Evolutionary conservation across 768 basidiomycete genomes (phyloP), one percentile per base, ranked within the genome.

Genomic region (Chiua virens): DNA sequence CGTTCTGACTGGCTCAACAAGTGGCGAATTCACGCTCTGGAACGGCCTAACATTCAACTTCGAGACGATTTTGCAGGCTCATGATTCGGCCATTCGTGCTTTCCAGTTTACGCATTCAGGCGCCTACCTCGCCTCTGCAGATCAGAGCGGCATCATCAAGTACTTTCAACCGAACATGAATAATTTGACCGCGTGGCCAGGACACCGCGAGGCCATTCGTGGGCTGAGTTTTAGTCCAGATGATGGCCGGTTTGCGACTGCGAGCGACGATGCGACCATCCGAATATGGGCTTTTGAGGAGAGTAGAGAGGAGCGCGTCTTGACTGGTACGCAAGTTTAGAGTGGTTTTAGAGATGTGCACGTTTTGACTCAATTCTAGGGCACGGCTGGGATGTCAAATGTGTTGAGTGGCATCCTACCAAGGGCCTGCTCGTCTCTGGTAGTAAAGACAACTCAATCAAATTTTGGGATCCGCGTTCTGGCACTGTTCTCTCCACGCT

Each of bases 101-200:
- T 82, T 98, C 67, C 73, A 81, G 15, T 99, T 95, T 71, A 92
- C 92, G 0, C 92, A 97, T 60, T 90, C 91, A 0, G 97, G 96
- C n/a, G 78, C 86, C 15, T 98, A 91, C 70, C 82, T 99, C 44
- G 87, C 90, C 17, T 96, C 93, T 17, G 85, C 92, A 23, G 97
- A 99, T 75, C 92, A 94, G 67, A 83, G 77, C 34, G 97, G 97
- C 9, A 80, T 92, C 52, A 93, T 99, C 78, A 99, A 99, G 71
- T 99, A 98, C 73, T 99, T 98, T 65, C 94, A 98, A 58, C 92
- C 92, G 30, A 97, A 98, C 70, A 94, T 98, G 90, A 99, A 98
- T 77, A 99, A 99, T 67, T 73, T 99, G 60, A 92, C 89, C 7
- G 91, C 91, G 17, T 96, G 93, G 83, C 80, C 87, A 40, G 97